Evolutionary conservation across 2,329 filamentous ascomycete species (phyloP), one percentile per base, ranked within the genome.

Genomic region (Ceratocystis ficicola): DNA sequence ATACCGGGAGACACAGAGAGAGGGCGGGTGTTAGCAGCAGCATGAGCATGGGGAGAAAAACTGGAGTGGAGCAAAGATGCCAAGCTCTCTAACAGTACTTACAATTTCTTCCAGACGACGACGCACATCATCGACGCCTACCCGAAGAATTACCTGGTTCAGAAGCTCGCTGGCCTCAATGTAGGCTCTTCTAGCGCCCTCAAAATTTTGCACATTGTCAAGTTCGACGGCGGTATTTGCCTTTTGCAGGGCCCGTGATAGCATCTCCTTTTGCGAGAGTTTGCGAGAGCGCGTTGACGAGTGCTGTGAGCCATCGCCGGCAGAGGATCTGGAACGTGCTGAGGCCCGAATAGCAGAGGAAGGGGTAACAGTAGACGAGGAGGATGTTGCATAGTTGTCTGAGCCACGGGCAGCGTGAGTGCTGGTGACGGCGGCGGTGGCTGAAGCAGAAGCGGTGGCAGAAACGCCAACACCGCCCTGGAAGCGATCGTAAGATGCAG

Each of bases 141-240:
- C 96, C 71, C 89, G 85, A 66, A 86, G 78, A 77, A 99, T 88
- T 3, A 99, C 94, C 72, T 95, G 86, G 70, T 93, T 87, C 65
- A 99, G 78, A 67, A 99, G 79, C 65, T 86, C 83, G 73, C 94
- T 99, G 3, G 95, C 94, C 76, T 99, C 94, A 10, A 83, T 81
- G 73, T 99, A 99, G 15, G 93, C 91, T 71, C 90, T 85, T 73
- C 95, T 86, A 20, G 94, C 94, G 50, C 90, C 91, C 73, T 93
- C 89, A 69, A 94, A 93, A 72, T 97, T 96, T 72, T 94, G 89
- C 15, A 90, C 91, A 81, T 96, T 97, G 76, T 99, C 94, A 50
- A 99, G 83, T 70, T 96, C 83, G 30, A 99, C 94, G 25, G 94
- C 94, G 12, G 90, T 93, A 73, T 99, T 96, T 62, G 94, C 94